phyloP scores from a whole-genome alignment of 2,329 filamentous ascomycete species.

The Penicillium sp. region DNA sequence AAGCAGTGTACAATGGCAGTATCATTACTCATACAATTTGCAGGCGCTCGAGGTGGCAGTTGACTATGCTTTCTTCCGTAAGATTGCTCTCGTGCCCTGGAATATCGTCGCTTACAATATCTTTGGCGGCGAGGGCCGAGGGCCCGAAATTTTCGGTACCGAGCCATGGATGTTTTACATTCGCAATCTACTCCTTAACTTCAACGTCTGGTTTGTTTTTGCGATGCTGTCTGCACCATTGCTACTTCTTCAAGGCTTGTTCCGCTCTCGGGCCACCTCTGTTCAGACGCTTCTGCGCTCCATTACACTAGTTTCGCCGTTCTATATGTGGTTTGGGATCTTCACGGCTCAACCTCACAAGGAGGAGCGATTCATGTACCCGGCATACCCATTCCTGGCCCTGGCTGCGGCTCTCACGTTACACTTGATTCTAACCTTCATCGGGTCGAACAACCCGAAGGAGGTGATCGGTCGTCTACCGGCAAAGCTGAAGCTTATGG shows the following conservation, averaged over 20 bases:
- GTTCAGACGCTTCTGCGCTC: slow-evolving; percentile 71
- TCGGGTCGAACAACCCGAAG: slow-evolving; percentile 68
- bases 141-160: slow-evolving; percentile 89
- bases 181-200: slow-evolving; percentile 86
- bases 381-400: slow-evolving; percentile 83
- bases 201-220: slow-evolving; percentile 89
- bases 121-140: slow-evolving; percentile 71
- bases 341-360: slow-evolving; percentile 95
- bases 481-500: slow-evolving; percentile 66
- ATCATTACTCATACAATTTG: slow-evolving; percentile 25
- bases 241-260: slow-evolving; percentile 67
- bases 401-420: slow-evolving; percentile 83
- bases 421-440: slow-evolving; percentile 72
- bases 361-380: slow-evolving; percentile 98
- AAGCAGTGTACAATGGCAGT: background rate
- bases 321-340: slow-evolving; percentile 91
- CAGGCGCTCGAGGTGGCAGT: slow-evolving; percentile 67
- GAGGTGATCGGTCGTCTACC: slow-evolving; percentile 69
- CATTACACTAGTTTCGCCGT: slow-evolving; percentile 74
- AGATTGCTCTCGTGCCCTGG: slow-evolving; percentile 72
- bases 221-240: slow-evolving; percentile 73
- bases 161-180: slow-evolving; percentile 98
- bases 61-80: slow-evolving; percentile 83
- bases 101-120: slow-evolving; percentile 97
- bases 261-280: slow-evolving; percentile 60